Base-by-base conservation (phyloP, 2,329 filamentous ascomycete species). In the Aschersonia sp. region DNA sequence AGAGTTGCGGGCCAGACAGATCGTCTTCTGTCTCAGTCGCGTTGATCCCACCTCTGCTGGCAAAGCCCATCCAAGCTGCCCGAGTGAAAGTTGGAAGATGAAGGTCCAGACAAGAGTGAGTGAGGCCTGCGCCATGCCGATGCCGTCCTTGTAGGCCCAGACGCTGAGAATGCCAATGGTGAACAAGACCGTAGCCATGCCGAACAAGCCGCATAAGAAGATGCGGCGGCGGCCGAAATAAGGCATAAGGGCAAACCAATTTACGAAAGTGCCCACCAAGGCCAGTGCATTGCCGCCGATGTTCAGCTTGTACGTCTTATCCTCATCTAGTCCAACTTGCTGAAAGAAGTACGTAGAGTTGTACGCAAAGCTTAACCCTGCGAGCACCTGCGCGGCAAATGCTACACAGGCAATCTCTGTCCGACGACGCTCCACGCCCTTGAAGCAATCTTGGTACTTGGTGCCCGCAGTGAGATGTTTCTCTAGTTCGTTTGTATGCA, bases 131-230 rank as follows among this genome's bases (percentile, higher is more conserved):
- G 59, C 49, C 50, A 68, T 69, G 12, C 58, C 56, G 31, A 58
- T 45, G 5, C 47, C 31, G 28, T 56, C 30, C 6, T 55, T 52
- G 58, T 50, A 49, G 9, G 54, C 59, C 10, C 45, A 59, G 0
- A 61, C 64, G 48, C 65, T 70, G 46, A 73, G 59, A 1, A 68
- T 52, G 0, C 71, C 62, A 12, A 76, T 63, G 20, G 65, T 56
- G 10, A 68, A 65, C 2, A 71, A 59, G 0, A 63, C 59, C 30
- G 52, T 2, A 47, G 57, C 52, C 64, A 75, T 62, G 30, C 60
- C 56, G 4, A 65, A 62, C 31, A 70, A 64, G n/a, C 73, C 73
- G 29, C 56, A 56, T n/a, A 72, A 58, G 47, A 75, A 68, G 5
- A 72, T 59, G 1, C 61, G 64, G 3, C 70, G 64, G 12, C 72